Evolutionary conservation across 306 rosid genomes (phyloP), one percentile per base, ranked within the genome.

Genomic region (Morella rubra): DNA sequence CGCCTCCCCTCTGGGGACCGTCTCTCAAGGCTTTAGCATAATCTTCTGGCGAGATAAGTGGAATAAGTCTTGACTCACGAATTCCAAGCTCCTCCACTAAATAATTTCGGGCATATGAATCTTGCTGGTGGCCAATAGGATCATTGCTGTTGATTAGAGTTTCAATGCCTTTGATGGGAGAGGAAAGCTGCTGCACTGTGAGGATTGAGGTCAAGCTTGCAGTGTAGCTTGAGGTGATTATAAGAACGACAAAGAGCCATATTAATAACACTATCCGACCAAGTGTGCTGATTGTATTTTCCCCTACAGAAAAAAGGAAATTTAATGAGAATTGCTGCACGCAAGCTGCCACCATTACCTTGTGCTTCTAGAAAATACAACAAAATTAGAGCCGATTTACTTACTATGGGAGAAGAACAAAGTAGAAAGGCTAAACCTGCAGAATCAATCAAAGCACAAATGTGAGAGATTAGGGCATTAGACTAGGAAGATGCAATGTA

Each of bases 371-470:
- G 14, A 52, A 22, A 74, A 81, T 68, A 49, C 58, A 75, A 37
- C 15, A 11, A 66, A 68, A 74, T 55, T 62, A 73, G 73, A 27
- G 67, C 2, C 27, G 12, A 71, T 62, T 66, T 37, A 86, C 99
- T 90, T 85, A 96, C 99, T 85, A 22, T 96, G 99, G 69, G 99
- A 74, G 76, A 82, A 89, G 85, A 96, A 96, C 91, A 90, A 76
- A 16, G 91, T 87, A 14, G 91, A 87, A 76, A 87, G 81, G 85
- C 91, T 87, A 79, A 87, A 87, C 91, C 91, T 87, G 85, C 83
- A 75, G 67, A 18, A 22, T 2, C 44, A 65, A 77, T 2, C 51
- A 52, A 77, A 54, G 19, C 45, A 53, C n/a, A 66, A n/a, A 32
- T 15, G 20, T 50, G 10, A 72, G 69, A 78, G 45, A 24, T 42